Evolutionary conservation across 148 eudicot species (phyloP).

Genomic region (Nepenthes mirabilis): DNA sequence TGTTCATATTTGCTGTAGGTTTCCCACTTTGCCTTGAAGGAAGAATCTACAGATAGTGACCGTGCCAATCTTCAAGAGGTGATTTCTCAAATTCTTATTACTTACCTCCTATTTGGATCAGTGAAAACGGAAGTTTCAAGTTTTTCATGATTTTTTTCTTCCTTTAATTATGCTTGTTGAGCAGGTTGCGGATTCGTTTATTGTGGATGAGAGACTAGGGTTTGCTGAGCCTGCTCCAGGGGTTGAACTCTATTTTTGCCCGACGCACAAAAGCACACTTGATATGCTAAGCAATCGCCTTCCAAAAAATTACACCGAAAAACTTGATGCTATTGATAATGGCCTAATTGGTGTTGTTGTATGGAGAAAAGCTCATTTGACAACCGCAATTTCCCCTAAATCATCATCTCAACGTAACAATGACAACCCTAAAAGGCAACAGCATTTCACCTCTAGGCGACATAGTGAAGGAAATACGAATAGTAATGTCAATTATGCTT

Average conservation of each 20-base stretch:
- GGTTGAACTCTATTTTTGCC: constrained; percentile 72
- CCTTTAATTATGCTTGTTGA: not conserved
- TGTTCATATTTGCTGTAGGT: constrained; percentile 33
- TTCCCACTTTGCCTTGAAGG: constrained; percentile 54
- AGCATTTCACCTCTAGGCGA: constrained; percentile 19
- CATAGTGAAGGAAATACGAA: constrained; percentile 26
- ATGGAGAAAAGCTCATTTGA: constrained; percentile 71
- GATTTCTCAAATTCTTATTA: not conserved
- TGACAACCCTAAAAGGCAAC: constrained; percentile 40
- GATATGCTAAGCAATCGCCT: constrained; percentile 59
- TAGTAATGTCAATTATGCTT: constrained; percentile 22
- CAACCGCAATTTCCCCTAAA: constrained; percentile 48
- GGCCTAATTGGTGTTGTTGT: constrained; percentile 87
- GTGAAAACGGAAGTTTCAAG: not conserved
- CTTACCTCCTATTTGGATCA: not conserved
- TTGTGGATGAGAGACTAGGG: constrained; percentile 62
- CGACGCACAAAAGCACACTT: constrained; percentile 37
- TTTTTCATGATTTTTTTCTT: not conserved
- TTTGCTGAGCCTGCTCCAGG: constrained; percentile 76
- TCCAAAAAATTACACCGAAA: constrained; percentile 36
- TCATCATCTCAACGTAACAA: constrained; percentile 42
- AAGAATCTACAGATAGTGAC: constrained; percentile 40
- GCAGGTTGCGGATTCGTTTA: constrained; percentile 70
- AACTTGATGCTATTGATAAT: constrained; percentile 37
- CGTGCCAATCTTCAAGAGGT: constrained; percentile 58